These are phyloP conservation scores for Malassezia nana DNA, from an alignment of 1,284 basidiomycete genomes.

Conservation along the genomic window DNA sequence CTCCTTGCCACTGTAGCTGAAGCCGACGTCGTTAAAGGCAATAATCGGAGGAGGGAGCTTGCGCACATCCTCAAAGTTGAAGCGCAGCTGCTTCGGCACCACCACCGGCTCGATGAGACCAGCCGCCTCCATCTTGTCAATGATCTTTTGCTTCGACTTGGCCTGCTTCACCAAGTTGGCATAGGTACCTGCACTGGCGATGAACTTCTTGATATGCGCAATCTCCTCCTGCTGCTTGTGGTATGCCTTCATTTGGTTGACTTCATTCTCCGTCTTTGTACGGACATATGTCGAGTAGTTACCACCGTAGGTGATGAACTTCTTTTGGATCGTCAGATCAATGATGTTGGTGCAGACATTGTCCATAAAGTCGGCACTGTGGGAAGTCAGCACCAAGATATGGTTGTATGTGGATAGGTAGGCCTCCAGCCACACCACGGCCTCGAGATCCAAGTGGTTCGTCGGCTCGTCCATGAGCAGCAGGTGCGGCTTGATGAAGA, in stretches of 20 bases:
- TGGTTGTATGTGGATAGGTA: conserved; percentile 97
- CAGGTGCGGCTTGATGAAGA: conserved; percentile 93
- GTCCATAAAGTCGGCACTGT: conserved; percentile 99
- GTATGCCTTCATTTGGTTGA: conserved; percentile 99
- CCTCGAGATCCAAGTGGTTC: conserved; percentile 87
- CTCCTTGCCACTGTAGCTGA: conserved; percentile 82
- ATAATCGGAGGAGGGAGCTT: conserved; percentile 94
- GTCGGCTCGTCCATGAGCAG: conserved; percentile 65
- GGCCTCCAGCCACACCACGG: conserved; percentile 96
- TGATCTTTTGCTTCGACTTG: conserved; percentile 94
- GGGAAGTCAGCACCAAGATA: conserved; percentile 80
- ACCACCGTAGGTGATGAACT: conserved; percentile 75
- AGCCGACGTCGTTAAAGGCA: conserved; percentile 86
- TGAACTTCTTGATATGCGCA: conserved; percentile 91
- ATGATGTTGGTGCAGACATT: conserved; percentile 77
- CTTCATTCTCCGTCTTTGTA: conserved; percentile 92
- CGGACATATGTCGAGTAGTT: conserved; percentile 94
- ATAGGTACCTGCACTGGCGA: conserved; percentile 95
- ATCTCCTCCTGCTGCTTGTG: conserved; percentile 97
- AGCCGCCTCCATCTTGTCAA: conserved; percentile 99
- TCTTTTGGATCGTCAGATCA: conserved; percentile 82
- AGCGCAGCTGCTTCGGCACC: conserved; percentile 62
- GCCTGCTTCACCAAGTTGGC: conserved; percentile 97
- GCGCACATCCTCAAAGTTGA: conserved; percentile 91
- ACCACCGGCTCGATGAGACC: conserved; percentile 87